Conservation (phyloP, 2,329 filamentous ascomycete genomes). For the Colletotrichum abscissum region DNA sequence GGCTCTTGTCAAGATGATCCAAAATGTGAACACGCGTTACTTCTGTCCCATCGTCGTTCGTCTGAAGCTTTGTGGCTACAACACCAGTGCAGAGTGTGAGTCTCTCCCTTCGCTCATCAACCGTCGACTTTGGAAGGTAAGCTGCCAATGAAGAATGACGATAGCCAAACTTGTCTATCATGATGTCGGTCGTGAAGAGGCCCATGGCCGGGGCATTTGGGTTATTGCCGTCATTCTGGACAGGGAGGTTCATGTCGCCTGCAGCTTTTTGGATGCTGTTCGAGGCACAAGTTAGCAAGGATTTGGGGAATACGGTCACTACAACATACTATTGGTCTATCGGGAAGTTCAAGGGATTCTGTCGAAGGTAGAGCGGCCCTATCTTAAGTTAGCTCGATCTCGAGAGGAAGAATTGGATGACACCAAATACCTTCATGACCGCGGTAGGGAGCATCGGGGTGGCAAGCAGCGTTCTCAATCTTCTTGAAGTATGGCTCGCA, state of each 20-base stretch:
- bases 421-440: slow-evolving; percentile 40
- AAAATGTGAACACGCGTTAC: slow-evolving; percentile 42
- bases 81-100: slow-evolving; percentile 46
- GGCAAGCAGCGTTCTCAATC: slow-evolving; percentile 40
- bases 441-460: slow-evolving; percentile 35
- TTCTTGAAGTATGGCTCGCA: slow-evolving; percentile 47
- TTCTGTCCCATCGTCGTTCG: slow-evolving; percentile 34
- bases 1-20: slow-evolving; percentile 15
- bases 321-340: slow-evolving; percentile 36
- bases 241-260: slow-evolving; percentile 40
- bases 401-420: too few relatives aligned
- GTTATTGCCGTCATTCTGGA: slow-evolving; percentile 42
- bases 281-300: not conserved
- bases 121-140: slow-evolving; percentile 41
- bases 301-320: not conserved
- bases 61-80: slow-evolving; percentile 42
- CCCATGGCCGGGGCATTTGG: slow-evolving; percentile 42
- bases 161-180: slow-evolving; percentile 40
- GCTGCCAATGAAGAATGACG: slow-evolving; percentile 42
- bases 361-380: slow-evolving; percentile 38
- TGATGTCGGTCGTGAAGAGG: slow-evolving; percentile 42
- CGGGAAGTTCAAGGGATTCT: slow-evolving; percentile 15
- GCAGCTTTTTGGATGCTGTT: slow-evolving; percentile 40
- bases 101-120: slow-evolving; percentile 34
- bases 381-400: too few relatives aligned